phyloP scores from a whole-genome alignment of 1,284 basidiomycete genomes.

The Leucoagaricus sp. region DNA sequence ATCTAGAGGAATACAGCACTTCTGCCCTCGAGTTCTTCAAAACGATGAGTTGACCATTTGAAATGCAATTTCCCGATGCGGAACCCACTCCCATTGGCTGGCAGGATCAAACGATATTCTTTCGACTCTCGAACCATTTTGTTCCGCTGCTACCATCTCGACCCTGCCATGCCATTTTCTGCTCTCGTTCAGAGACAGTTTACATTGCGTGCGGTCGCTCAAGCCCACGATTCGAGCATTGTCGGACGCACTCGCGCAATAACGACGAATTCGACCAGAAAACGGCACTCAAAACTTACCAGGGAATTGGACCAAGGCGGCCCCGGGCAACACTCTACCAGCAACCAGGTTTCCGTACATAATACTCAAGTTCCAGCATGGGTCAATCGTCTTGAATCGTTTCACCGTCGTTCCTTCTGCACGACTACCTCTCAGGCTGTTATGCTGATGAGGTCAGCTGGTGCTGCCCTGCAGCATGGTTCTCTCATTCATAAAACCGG shows the following conservation, averaged over 20 bases:
- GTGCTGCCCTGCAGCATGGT: background rate
- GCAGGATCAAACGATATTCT: constrained; percentile 1
- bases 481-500: background rate
- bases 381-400: constrained; percentile 1
- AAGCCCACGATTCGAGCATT: background rate
- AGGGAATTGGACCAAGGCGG: background rate
- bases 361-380: background rate
- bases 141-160: background rate
- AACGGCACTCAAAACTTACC: background rate
- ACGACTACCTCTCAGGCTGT: background rate
- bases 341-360: background rate
- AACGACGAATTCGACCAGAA: background rate
- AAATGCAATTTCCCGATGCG: background rate
- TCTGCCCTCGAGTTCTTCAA: background rate
- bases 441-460: background rate
- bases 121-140: background rate
- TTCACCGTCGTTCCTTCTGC: constrained; percentile 4
- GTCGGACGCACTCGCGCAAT: background rate
- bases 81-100: constrained; percentile 1
- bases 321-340: background rate
- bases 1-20: background rate
- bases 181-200: constrained; percentile 12
- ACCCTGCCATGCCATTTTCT: constrained; percentile 3
- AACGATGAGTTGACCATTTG: background rate
- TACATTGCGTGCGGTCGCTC: background rate